A percentile compares a stretch with the other conserved stretches of the same genome.
phyloP scores from a whole-genome alignment of 805 yeast genomes.

The Alloascoidea africana region DNA sequence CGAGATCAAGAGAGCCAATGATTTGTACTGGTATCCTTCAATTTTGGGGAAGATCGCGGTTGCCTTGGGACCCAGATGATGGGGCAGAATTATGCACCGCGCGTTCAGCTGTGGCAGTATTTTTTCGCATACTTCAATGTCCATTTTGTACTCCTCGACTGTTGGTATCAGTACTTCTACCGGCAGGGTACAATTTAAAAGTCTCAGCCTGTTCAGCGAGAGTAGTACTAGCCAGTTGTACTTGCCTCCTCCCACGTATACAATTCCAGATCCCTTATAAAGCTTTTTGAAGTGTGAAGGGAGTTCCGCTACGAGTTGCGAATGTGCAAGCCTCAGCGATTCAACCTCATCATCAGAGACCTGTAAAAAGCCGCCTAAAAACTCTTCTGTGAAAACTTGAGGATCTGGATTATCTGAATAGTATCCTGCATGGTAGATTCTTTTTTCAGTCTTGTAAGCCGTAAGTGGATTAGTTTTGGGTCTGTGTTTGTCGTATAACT shows the following conservation, averaged over 20 bases:
- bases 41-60: constrained; percentile 30
- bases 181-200: constrained; percentile 54
- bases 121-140: constrained; percentile 36
- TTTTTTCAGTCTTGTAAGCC: not conserved
- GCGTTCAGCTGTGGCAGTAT: constrained; percentile 50
- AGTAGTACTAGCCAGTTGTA: constrained; percentile 59
- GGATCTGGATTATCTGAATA: constrained; percentile 10
- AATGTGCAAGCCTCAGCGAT: constrained; percentile 32
- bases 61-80: constrained; percentile 41
- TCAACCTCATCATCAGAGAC: constrained; percentile 26
- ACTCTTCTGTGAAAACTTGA: constrained; percentile 35
- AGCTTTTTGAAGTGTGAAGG: constrained; percentile 17
- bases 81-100: constrained; percentile 48
- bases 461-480: not conserved
- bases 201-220: constrained; percentile 49
- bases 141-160: constrained; percentile 53
- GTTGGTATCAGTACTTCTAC: constrained; percentile 73
- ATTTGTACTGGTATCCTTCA: constrained; percentile 54
- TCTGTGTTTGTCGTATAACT: not conserved
- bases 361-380: constrained; percentile 32
- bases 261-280: constrained; percentile 32
- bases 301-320: constrained; percentile 25
- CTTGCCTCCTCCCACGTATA: constrained; percentile 68
- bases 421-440: not conserved
- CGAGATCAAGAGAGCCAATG: constrained; percentile 56